Base-by-base conservation (phyloP, 441 rosid species). In the Breynia disticha region DNA sequence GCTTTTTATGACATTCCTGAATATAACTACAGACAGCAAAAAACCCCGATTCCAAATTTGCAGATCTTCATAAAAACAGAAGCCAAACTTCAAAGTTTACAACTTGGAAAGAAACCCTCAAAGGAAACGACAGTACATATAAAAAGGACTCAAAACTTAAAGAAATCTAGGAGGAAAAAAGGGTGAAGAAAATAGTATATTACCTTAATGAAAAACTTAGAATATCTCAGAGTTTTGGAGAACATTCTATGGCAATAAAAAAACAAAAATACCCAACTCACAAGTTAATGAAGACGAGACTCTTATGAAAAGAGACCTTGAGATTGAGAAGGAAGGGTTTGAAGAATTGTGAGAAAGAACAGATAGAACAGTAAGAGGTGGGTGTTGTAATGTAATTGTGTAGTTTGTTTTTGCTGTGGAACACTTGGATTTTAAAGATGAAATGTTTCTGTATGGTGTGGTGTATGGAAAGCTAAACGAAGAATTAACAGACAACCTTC, bases 31-130 rank as follows among this genome's bases (percentile, higher is more conserved):
- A 62, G 63, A 62, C 50, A 63, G 28, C 13, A 21, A 56, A 54
- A 11, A 19, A 46, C 63, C 55, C 50, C 24, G 58, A 55, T 47
- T 41, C 52, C 17, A 55, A 62, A 67, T 58, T 18, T 20, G 56
- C 62, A 64, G 68, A 71, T 73, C 69, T 66, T 66, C 41, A 28
- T 7, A 38, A 63, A 56, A 42, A 52, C 21, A 43, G 0, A 48
- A 67, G 54, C 42, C 54, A 55, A 60, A 46, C 57, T 59, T 68
- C 54, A 55, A 55, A 61, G 19, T 43, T 57, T 54, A 60, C 48
- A 60, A 59, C 45, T 55, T 61, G 7, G 22, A 54, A 52, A 52
- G 20, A 19, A 58, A 65, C 56, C 62, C 60, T 57, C 52, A 46
- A 54, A 52, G 47, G 19, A 37, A 41, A 44, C 39, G 50, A 16